phyloP scores from a whole-genome alignment of 164 flowering plant genomes.

The Malania oleifera region DNA sequence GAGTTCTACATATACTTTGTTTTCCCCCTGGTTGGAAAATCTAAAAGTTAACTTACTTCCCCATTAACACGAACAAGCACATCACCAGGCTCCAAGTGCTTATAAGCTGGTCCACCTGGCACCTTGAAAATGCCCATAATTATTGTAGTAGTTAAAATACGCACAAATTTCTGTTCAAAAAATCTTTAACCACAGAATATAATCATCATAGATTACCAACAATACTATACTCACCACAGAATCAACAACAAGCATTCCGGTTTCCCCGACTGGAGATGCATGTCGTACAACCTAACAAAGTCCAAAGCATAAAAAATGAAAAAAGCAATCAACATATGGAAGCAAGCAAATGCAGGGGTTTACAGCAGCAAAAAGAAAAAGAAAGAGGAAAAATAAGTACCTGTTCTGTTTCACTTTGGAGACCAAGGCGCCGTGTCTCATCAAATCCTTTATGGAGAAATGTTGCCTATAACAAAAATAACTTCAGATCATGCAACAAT shows the following conservation, averaged over 20 bases:
- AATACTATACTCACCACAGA: slow-evolving; percentile 61
- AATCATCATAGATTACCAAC: background rate
- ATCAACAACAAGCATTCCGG: slow-evolving; percentile 98
- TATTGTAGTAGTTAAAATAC: background rate
- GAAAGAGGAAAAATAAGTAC: slow-evolving; percentile 25
- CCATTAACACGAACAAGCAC: slow-evolving; percentile 84
- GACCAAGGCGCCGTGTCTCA: slow-evolving; percentile 94
- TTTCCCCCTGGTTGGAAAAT: background rate
- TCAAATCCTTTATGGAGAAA: slow-evolving; percentile 95
- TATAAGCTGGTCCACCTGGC: slow-evolving; percentile 94
- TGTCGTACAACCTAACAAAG: slow-evolving; percentile 70
- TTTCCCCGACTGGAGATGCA: slow-evolving; percentile 76
- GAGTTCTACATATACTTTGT: background rate
- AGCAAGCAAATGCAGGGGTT: background rate
- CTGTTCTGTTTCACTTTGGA: slow-evolving; percentile 82
- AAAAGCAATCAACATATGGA: background rate
- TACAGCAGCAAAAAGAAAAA: background rate
- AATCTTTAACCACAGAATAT: background rate
- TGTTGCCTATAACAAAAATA: slow-evolving; percentile 42
- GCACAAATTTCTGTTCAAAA: background rate
- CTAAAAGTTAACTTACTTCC: slow-evolving; percentile 43
- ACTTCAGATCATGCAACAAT: background rate
- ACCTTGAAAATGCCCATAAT: slow-evolving; percentile 46
- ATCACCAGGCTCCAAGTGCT: slow-evolving; percentile 89
- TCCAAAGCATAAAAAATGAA: slow-evolving; percentile 8